A percentile compares a stretch with the other conserved stretches of the same genome.
phyloP scores from a whole-genome alignment of 495 filamentous ascomycete species.

The Aeminium ludgeri region DNA sequence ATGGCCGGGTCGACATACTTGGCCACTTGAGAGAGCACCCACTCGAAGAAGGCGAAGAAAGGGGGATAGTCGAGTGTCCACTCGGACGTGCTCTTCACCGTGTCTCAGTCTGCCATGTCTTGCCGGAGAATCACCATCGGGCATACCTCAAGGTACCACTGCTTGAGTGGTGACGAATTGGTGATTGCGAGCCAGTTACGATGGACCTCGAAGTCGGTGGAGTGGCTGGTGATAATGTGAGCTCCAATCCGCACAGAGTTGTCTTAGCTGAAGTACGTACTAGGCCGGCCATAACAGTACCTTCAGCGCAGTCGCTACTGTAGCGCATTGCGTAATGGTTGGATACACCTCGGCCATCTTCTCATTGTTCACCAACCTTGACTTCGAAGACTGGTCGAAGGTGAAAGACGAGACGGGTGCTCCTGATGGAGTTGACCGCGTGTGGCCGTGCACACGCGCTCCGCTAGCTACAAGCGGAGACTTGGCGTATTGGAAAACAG shows the following conservation, averaged over 20 bases:
- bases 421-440: too few species aligned
- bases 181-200: conserved; percentile 96
- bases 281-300: conserved; percentile 90
- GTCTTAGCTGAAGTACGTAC: conserved; percentile 34
- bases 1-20: conserved; percentile 60
- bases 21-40: conserved; percentile 70
- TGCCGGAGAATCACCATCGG: neutral
- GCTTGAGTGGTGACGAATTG: conserved; percentile 64
- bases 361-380: neutral
- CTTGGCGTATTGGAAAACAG: too few species aligned
- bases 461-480: too few species aligned
- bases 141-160: conserved; percentile 84
- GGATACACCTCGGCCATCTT: conserved; percentile 69
- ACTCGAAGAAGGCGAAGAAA: conserved; percentile 95
- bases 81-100: conserved; percentile 64
- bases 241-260: neutral
- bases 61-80: conserved; percentile 99
- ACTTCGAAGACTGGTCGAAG: too few species aligned
- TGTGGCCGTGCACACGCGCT: too few species aligned
- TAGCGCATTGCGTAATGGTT: conserved; percentile 68
- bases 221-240: conserved; percentile 47
- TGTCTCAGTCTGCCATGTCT: neutral
- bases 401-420: too few species aligned
- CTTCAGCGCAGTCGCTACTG: conserved; percentile 81
- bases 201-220: conserved; percentile 98